Base-by-base conservation (phyloP, 257 asterid genomes). In the Solanum megistacrolobum region DNA sequence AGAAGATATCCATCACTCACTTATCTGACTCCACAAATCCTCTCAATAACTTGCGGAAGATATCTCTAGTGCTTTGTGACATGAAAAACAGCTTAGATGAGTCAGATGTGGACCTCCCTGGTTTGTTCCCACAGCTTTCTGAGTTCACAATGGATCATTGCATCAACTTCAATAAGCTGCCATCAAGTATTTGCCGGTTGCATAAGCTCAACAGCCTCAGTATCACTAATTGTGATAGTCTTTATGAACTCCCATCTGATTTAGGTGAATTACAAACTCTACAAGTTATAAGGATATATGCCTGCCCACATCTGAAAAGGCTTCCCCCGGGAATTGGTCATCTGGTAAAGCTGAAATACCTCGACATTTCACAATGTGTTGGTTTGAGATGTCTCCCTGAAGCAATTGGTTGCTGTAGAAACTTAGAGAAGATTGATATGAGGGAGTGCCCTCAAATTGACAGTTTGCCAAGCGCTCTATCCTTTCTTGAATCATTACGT, bases 101-200 rank as follows among this genome's bases (percentile, higher is more conserved):
- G 66, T 89, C 96, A 2, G 83, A 36, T 12, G 46, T 93, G 48
- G 94, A 92, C 86, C 91, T 96, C 4, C 94, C 96, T 58, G 76
- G 81, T 75, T 93, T 94, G 38, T 96, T 96, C 92, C 99, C 99
- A 23, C 92, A 92, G 25, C 98, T 96, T 10, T 90, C 93, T 1
- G 99, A 96, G 90, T 94, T 96, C 88, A 90, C 96, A 12, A 88
- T 96, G 94, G 98, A 96, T 89, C 98, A 96, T 87, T 96, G 99
- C 92, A 95, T 96, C 88, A 95, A 96, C 89, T 76, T 96, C 65
- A 88, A 90, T 34, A 93, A 91, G 41, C 83, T 96, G 27, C 98
- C 99, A 8, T 72, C 93, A 0, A 92, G 93, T 66, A 88, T 96
- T 69, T 93, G 94, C 90, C 91, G 84, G 73, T 95, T 96, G 98